Conservation (phyloP, 1,284 basidiomycete genomes). For the Malassezia sympodialis region DNA sequence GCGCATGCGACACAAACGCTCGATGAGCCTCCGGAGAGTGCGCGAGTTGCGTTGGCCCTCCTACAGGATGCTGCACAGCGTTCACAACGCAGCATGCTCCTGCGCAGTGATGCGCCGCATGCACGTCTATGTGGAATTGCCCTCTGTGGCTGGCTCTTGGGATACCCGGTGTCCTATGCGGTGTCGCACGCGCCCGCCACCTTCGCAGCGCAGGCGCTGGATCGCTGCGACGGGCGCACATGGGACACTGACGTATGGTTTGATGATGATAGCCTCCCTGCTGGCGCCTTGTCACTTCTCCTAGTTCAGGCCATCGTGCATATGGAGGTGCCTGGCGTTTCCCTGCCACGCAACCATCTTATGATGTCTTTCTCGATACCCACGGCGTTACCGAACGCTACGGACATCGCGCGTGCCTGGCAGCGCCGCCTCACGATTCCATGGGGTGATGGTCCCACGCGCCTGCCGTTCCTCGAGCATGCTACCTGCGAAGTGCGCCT, state of each 20-base stretch:
- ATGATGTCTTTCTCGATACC: slow-evolving; percentile 1
- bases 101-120: neutral
- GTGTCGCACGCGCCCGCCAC: neutral
- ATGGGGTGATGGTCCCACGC: neutral
- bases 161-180: slow-evolving; percentile 10
- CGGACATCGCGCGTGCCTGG: neutral
- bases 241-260: neutral
- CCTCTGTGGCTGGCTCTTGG: slow-evolving; percentile 7
- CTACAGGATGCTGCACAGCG: neutral
- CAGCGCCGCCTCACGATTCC: neutral
- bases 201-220: neutral
- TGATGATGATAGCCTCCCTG: neutral
- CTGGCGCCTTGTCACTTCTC: neutral
- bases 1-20: neutral
- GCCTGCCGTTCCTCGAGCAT: neutral
- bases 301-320: neutral
- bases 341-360: neutral
- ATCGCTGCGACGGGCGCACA: neutral
- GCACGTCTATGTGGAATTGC: neutral
- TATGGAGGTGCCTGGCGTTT: neutral
- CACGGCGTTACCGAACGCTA: neutral
- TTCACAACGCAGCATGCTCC: neutral
- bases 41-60: neutral
- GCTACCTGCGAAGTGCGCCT: neutral
- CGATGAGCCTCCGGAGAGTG: neutral